These are phyloP conservation scores for Pelomyxa schiedti DNA, from an alignment of 78 protist species.

Conservation along the genomic window DNA sequence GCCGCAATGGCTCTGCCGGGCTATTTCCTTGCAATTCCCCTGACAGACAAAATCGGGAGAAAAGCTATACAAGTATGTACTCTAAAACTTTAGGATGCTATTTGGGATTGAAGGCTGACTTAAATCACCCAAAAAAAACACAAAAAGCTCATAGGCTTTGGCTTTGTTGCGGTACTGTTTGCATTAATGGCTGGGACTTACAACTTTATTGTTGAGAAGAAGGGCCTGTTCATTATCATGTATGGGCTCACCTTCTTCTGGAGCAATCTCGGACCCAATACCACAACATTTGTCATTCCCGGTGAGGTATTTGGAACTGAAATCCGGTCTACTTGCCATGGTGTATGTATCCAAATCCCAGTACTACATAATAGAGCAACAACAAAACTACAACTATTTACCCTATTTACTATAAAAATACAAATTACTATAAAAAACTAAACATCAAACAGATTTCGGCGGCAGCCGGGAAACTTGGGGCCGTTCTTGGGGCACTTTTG, in stretches of 20 bases:
- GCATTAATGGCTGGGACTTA: slow-evolving; percentile 21
- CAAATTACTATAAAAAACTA: too few relatives aligned
- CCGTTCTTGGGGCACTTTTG: slow-evolving; percentile 62
- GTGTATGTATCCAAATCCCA: too few relatives aligned
- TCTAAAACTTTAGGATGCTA: too few relatives aligned
- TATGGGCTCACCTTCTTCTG: slow-evolving; percentile 75
- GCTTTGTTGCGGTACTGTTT: slow-evolving; percentile 7
- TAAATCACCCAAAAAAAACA: too few relatives aligned
- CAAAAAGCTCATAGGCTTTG: slow-evolving; percentile 43
- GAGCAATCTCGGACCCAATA: slow-evolving; percentile 75
- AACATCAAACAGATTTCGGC: slow-evolving; percentile 72
- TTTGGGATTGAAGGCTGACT: too few relatives aligned
- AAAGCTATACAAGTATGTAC: slow-evolving; percentile 35
- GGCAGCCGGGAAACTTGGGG: slow-evolving; percentile 76
- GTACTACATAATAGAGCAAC: too few relatives aligned
- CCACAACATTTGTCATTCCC: slow-evolving; percentile 78
- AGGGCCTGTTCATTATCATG: slow-evolving; percentile 32
- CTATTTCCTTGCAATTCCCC: slow-evolving; percentile 35
- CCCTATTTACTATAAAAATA: too few relatives aligned
- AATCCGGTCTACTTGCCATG: slow-evolving; percentile 35
- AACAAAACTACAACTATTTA: too few relatives aligned
- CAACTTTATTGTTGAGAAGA: slow-evolving; percentile 4
- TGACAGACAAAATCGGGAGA: slow-evolving; percentile 25
- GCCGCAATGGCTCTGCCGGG: slow-evolving; percentile 43
- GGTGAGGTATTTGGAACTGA: slow-evolving; percentile 58